Evolutionary conservation across 1,284 basidiomycete genomes (phyloP).

Genomic region (Sparassis latifolia): DNA sequence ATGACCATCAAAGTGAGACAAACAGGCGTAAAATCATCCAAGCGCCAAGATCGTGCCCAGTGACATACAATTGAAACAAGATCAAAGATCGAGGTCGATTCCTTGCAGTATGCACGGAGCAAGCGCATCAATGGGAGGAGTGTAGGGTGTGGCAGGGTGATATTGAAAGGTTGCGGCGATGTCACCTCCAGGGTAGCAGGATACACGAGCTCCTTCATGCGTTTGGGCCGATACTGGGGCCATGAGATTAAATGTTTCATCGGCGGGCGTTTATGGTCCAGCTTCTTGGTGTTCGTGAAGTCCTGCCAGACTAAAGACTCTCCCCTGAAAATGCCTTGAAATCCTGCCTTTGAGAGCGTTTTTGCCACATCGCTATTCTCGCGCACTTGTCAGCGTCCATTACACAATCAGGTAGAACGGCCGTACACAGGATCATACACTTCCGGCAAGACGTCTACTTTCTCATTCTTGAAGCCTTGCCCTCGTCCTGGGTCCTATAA

Average conservation of each 20-base stretch:
- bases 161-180: not conserved
- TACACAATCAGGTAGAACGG: not conserved
- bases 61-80: conserved; percentile 1
- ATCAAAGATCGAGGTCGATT: not conserved
- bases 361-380: not conserved
- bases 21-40: conserved; percentile 3
- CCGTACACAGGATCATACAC: not conserved
- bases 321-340: not conserved
- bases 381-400: not conserved
- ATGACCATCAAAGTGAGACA: conserved; percentile 7
- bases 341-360: not conserved
- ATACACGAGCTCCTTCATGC: not conserved
- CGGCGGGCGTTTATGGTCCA: not conserved
- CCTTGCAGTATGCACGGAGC: conserved; percentile 1
- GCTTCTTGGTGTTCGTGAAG: not conserved
- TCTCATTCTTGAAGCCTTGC: too few relatives aligned
- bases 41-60: conserved; percentile 4
- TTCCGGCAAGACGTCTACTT: not conserved
- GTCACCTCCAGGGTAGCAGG: not conserved
- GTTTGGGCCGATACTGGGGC: not conserved
- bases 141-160: conserved; percentile 6
- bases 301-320: not conserved
- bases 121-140: conserved; percentile 2
- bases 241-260: not conserved
- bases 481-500: not conserved